Evolutionary conservation across 2,329 filamentous ascomycete species (phyloP).

Genomic region (Colletotrichum sp.): DNA sequence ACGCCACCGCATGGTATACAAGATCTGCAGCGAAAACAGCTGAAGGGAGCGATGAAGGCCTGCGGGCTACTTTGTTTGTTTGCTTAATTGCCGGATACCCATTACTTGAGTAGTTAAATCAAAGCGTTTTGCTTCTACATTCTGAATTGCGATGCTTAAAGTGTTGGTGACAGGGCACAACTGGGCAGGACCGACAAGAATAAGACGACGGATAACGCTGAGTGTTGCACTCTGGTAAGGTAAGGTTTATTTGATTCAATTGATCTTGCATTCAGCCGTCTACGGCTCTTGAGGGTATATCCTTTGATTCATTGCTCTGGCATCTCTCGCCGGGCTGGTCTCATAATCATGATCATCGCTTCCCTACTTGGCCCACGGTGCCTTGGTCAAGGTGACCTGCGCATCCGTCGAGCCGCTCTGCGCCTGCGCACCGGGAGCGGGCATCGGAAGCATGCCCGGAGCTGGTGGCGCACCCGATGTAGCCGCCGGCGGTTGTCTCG

Average conservation of each 20-base stretch:
- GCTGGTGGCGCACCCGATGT: background rate
- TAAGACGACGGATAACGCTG: background rate
- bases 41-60: background rate
- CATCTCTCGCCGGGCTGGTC: too few relatives aligned
- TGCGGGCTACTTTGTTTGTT: slow-evolving; percentile 6
- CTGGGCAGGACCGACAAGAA: background rate
- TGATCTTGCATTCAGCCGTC: background rate
- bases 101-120: slow-evolving; percentile 18
- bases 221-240: too few relatives aligned
- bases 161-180: background rate
- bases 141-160: background rate
- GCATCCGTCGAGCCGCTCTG: slow-evolving; percentile 36
- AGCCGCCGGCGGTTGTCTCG: slow-evolving; percentile 34
- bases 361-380: slow-evolving; percentile 50
- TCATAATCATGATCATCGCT: background rate
- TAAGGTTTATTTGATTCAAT: background rate
- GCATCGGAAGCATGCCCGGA: slow-evolving; percentile 21
- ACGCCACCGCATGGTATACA: background rate
- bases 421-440: slow-evolving; percentile 17
- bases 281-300: background rate
- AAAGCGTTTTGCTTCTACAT: background rate
- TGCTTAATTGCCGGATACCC: slow-evolving; percentile 23
- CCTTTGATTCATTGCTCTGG: background rate
- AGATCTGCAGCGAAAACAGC: background rate
- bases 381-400: slow-evolving; percentile 48